Evolutionary conservation across 805 yeast species (phyloP).

Genomic region (Candida vaughaniae): DNA sequence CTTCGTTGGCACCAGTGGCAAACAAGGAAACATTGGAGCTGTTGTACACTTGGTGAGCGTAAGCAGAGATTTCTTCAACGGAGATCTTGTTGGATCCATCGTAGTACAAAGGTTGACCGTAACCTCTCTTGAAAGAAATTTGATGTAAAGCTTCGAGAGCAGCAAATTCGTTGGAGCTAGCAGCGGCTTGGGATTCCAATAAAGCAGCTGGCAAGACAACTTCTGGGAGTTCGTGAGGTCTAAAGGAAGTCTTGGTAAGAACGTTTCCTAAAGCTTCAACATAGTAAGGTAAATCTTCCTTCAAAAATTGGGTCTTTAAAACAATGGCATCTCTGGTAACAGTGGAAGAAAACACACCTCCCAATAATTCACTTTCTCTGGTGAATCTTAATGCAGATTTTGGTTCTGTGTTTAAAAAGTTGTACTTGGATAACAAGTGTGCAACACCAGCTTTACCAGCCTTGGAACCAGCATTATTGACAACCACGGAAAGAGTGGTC

Average conservation of each 20-base stretch:
- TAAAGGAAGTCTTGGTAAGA: conserved; percentile 66
- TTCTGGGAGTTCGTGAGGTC: conserved; percentile 82
- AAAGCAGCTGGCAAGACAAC: conserved; percentile 75
- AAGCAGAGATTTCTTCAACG: conserved; percentile 64
- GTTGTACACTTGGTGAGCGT: conserved; percentile 67
- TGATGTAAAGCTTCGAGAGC: conserved; percentile 81
- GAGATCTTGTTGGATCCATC: conserved; percentile 58
- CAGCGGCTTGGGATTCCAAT: conserved; percentile 58
- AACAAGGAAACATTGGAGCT: conserved; percentile 67
- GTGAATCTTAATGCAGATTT: conserved; percentile 90
- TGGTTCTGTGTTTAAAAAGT: conserved; percentile 75
- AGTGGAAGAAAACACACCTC: conserved; percentile 69
- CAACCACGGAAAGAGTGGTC: conserved; percentile 74
- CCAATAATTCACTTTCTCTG: conserved; percentile 92
- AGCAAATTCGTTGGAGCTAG: conserved; percentile 49
- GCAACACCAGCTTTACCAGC: conserved; percentile 73
- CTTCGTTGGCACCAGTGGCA: conserved; percentile 71
- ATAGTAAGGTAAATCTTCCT: conserved; percentile 87
- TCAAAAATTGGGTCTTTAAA: conserved; percentile 77
- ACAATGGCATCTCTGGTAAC: conserved; percentile 85
- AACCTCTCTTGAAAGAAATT: conserved; percentile 80
- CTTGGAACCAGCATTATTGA: conserved; percentile 83
- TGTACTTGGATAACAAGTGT: conserved; percentile 80
- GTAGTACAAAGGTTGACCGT: conserved; percentile 79
- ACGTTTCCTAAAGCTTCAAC: conserved; percentile 82